Evolutionary conservation across 129 eudicot species (phyloP).

Genomic region (Lactuca sativa): DNA sequence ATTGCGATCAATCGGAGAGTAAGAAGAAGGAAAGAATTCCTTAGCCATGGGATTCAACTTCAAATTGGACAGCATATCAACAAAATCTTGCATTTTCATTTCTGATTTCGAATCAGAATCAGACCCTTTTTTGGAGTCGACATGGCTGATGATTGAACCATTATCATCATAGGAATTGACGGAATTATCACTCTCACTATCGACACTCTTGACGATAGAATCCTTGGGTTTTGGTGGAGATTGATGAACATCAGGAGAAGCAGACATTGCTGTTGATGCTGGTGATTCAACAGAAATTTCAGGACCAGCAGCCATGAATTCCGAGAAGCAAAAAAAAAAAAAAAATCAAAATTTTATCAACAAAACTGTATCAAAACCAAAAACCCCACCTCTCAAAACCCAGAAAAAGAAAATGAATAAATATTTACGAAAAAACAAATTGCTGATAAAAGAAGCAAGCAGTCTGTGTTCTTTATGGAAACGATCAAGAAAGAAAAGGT

Average conservation of each 20-base stretch:
- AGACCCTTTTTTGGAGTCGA: slow-evolving; percentile 32
- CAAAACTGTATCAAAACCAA: slow-evolving; percentile 34
- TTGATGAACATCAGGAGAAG: slow-evolving; percentile 31
- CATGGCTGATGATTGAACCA: slow-evolving; percentile 4
- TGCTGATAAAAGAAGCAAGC: slow-evolving; percentile 30
- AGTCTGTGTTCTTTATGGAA: slow-evolving; percentile 18
- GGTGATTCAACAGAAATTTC: slow-evolving; percentile 58
- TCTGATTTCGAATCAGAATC: slow-evolving; percentile 69
- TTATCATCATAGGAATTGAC: slow-evolving; percentile 19
- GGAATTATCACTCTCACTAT: slow-evolving; percentile 39
- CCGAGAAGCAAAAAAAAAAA: not conserved
- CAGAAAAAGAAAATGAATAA: slow-evolving; percentile 17
- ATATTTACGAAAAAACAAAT: slow-evolving; percentile 19
- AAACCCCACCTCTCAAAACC: slow-evolving; percentile 15
- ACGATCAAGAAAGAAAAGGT: slow-evolving; percentile 38
- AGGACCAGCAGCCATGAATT: slow-evolving; percentile 77
- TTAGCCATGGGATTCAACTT: slow-evolving; percentile 93
- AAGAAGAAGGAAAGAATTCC: slow-evolving; percentile 84
- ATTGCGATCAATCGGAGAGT: slow-evolving; percentile 46
- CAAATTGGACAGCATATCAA: slow-evolving; percentile 75
- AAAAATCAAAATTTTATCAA: slow-evolving; percentile 21
- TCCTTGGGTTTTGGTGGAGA: slow-evolving; percentile 33
- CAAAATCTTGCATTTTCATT: slow-evolving; percentile 64
- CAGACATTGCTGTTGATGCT: slow-evolving; percentile 14
- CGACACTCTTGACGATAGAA: slow-evolving; percentile 34